These are phyloP conservation scores for Pleurotus pulmonarius DNA, from an alignment of 768 basidiomycete species.

Conservation along the genomic window DNA sequence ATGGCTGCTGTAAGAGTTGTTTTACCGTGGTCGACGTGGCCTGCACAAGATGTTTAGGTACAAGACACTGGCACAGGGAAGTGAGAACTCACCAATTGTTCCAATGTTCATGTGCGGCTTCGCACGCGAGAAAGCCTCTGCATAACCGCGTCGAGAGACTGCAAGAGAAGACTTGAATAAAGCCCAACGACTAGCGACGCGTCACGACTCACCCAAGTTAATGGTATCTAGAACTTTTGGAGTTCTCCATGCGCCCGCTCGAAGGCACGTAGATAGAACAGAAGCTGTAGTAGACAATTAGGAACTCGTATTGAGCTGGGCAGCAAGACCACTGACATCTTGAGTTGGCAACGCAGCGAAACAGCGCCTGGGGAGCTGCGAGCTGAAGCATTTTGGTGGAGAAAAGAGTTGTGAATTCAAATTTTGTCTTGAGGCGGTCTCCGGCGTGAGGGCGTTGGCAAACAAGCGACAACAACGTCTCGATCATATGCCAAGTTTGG, in stretches of 20 bases:
- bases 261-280: slow-evolving; percentile 35
- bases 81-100: slow-evolving; percentile 65
- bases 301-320: not conserved
- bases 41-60: slow-evolving; percentile 28
- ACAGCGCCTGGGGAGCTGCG: slow-evolving; percentile 46
- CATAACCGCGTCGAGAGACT: slow-evolving; percentile 69
- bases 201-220: slow-evolving; percentile 24
- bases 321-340: slow-evolving; percentile 31
- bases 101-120: slow-evolving; percentile 97
- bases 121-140: slow-evolving; percentile 68
- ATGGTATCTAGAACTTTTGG: slow-evolving; percentile 15
- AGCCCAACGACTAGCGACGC: slow-evolving; percentile 5
- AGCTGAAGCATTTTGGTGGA: slow-evolving; percentile 44
- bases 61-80: not conserved
- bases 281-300: slow-evolving; percentile 21
- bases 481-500: slow-evolving; percentile 3
- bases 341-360: slow-evolving; percentile 41
- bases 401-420: slow-evolving; percentile 7
- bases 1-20: slow-evolving; percentile 95
- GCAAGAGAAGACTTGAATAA: not conserved
- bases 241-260: slow-evolving; percentile 23
- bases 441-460: not conserved
- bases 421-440: slow-evolving; percentile 1
- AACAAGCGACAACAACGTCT: slow-evolving; percentile 1
- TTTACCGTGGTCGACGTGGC: slow-evolving; percentile 98